Percentiles rank a stretch among this genome's conserved stretches.
These are phyloP conservation scores for Sporobolomyces pararoseus DNA, from an alignment of 768 basidiomycete genomes.

Conservation along the genomic window DNA sequence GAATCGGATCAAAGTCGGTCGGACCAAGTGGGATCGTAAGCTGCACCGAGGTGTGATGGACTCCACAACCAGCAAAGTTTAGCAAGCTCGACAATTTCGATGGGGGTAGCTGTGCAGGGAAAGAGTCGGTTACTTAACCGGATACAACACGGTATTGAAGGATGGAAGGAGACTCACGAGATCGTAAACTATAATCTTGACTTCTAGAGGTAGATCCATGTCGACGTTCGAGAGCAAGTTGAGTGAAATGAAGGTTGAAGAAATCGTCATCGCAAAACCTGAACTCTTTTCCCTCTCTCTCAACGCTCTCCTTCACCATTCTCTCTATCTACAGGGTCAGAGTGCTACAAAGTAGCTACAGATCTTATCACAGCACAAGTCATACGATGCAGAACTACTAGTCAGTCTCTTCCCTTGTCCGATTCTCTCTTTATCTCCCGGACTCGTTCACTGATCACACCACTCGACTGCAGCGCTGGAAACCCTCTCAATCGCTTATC, in stretches of 20 bases:
- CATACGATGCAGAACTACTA: conserved; percentile 30
- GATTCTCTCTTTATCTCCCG: neutral
- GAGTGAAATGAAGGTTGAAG: neutral
- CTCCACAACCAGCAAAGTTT: conserved; percentile 25
- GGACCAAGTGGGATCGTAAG: conserved; percentile 31
- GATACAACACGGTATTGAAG: neutral
- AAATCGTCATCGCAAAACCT: neutral
- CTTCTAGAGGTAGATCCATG: conserved; percentile 6
- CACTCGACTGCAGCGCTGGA: too few species aligned
- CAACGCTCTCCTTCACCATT: conserved; percentile 3
- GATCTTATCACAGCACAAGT: neutral
- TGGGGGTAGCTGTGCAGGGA: conserved; percentile 20
- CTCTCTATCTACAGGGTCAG: neutral
- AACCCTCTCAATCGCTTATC: conserved; percentile 51
- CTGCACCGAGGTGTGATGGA: conserved; percentile 33
- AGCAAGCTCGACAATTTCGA: conserved; percentile 18
- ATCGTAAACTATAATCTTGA: conserved; percentile 32
- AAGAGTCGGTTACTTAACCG: too few species aligned
- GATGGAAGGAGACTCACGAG: conserved; percentile 12
- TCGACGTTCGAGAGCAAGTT: neutral
- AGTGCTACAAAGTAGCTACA: neutral
- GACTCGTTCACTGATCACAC: neutral
- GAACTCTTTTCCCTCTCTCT: neutral
- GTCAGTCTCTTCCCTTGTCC: neutral
- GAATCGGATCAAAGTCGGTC: conserved; percentile 5